A percentile compares a stretch with the other conserved stretches of the same genome.
Conservation (phyloP, 1,139 yeast species). For the Yarrowia galli region DNA sequence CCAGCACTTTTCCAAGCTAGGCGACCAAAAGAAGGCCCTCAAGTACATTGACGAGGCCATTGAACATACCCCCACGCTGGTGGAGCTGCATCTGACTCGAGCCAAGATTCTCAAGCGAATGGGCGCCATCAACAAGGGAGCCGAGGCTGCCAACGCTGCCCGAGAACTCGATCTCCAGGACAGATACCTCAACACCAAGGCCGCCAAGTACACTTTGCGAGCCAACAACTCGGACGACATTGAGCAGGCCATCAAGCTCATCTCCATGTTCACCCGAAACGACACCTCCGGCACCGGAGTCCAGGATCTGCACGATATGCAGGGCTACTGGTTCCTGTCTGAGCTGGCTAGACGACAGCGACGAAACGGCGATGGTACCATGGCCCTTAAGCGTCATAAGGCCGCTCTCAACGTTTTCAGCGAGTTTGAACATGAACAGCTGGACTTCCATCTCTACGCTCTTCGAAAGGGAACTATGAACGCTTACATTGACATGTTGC, state of each 20-base stretch:
- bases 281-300: conserved; percentile 82
- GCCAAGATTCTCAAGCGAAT: conserved; percentile 81
- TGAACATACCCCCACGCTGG: conserved; percentile 70
- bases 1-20: conserved; percentile 72
- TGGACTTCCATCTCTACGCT: conserved; percentile 93
- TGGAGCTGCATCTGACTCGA: conserved; percentile 79
- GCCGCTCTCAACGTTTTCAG: conserved; percentile 73
- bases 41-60: conserved; percentile 69
- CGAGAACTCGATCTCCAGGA: conserved; percentile 85
- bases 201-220: conserved; percentile 82
- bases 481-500: conserved; percentile 74
- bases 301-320: conserved; percentile 86
- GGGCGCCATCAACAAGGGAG: conserved; percentile 67
- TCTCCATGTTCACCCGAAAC: conserved; percentile 82
- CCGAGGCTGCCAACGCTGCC: conserved; percentile 71
- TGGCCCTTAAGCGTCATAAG: conserved; percentile 79
- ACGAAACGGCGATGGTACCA: conserved; percentile 61
- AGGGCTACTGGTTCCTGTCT: conserved; percentile 85
- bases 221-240: conserved; percentile 62
- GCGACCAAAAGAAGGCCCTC: conserved; percentile 60
- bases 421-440: conserved; percentile 80
- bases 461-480: conserved; percentile 91
- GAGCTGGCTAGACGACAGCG: conserved; percentile 87
- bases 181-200: conserved; percentile 86
- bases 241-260: conserved; percentile 75